A percentile compares a stretch with the other conserved stretches of the same genome.
Conservation (phyloP, 345 rosid species). For the Brassica napus region DNA sequence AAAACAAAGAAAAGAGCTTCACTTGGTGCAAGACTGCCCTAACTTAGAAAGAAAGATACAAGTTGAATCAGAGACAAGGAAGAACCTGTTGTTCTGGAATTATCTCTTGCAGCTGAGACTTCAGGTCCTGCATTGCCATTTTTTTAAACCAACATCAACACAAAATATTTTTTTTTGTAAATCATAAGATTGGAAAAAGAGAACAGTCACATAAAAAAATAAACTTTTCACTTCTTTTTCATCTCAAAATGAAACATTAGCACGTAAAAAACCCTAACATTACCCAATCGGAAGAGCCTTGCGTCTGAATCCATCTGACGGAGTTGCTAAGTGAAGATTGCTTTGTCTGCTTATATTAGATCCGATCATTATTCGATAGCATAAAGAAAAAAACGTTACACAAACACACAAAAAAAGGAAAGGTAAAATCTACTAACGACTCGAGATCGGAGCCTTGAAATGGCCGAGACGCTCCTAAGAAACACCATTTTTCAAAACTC, state of each 20-base stretch:
- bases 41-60: not conserved
- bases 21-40: not conserved
- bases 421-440: constrained; percentile 44
- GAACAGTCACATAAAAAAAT: not conserved
- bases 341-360: constrained; percentile 47
- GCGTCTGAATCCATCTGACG: constrained; percentile 81
- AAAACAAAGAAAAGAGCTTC: not conserved
- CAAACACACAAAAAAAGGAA: not conserved
- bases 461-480: constrained; percentile 51
- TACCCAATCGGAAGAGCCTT: constrained; percentile 70
- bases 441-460: constrained; percentile 65
- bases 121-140: constrained; percentile 59
- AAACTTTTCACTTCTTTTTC: not conserved
- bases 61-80: not conserved
- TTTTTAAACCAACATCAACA: constrained; percentile 13
- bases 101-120: constrained; percentile 72
- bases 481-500: constrained; percentile 54
- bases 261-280: not conserved
- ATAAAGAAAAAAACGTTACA: not conserved
- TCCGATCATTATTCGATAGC: not conserved
- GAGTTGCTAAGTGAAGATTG: constrained; percentile 59
- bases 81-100: constrained; percentile 92
- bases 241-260: not conserved
- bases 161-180: not conserved
- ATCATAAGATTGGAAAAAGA: not conserved